These are phyloP conservation scores for Paracoccidioides lutzii DNA, from an alignment of 2,329 filamentous ascomycete genomes.

Conservation along the genomic window DNA sequence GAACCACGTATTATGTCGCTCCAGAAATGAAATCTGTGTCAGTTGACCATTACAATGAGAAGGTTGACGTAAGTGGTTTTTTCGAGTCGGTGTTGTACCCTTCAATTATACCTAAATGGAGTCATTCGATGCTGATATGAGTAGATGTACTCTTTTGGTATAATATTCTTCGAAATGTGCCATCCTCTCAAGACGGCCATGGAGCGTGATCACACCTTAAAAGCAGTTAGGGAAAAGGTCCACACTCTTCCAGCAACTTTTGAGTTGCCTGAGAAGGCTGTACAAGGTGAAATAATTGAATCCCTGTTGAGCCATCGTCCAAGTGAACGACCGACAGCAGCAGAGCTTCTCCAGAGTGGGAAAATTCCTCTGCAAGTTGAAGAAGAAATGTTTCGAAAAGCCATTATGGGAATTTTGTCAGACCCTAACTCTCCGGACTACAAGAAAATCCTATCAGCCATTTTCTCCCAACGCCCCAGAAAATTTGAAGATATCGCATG, in stretches of 20 bases:
- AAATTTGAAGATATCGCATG: conserved; percentile 70
- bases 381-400: conserved; percentile 76
- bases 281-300: conserved; percentile 64
- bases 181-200: conserved; percentile 47
- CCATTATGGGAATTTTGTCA: conserved; percentile 59
- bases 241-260: conserved; percentile 64
- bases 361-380: conserved; percentile 86
- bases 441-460: conserved; percentile 70
- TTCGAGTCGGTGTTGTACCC: neutral
- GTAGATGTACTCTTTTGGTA: conserved; percentile 87
- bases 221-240: conserved; percentile 53
- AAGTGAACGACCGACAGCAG: conserved; percentile 66
- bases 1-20: conserved; percentile 82
- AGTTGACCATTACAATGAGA: conserved; percentile 70
- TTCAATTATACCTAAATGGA: neutral
- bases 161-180: conserved; percentile 99
- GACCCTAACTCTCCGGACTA: conserved; percentile 81
- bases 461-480: conserved; percentile 65
- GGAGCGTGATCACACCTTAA: conserved; percentile 53
- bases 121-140: neutral
- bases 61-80: conserved; percentile 60
- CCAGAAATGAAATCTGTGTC: conserved; percentile 73
- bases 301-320: conserved; percentile 73
- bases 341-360: conserved; percentile 70
- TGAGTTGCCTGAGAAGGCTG: conserved; percentile 49